Evolutionary conservation across 179 eudicot species (phyloP).

Genomic region (Gypsophila paniculata): DNA sequence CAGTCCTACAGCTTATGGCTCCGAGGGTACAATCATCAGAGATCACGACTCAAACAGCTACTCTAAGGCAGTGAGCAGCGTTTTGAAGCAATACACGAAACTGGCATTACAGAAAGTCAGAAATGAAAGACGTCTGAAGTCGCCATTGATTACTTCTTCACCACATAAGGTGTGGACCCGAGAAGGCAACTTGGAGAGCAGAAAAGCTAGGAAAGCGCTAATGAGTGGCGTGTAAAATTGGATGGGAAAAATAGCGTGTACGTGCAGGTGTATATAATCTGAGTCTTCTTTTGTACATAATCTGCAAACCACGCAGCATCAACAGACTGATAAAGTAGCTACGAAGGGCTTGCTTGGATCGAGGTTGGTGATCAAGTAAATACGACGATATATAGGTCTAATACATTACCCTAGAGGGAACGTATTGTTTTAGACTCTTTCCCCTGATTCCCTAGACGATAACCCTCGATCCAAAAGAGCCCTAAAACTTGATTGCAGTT

Average conservation of each 20-base stretch:
- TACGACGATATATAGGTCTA: too few species aligned
- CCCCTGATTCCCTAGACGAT: background rate
- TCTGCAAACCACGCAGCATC: conserved; percentile 4
- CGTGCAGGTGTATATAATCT: too few species aligned
- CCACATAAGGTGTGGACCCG: conserved; percentile 52
- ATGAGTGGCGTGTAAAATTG: conserved; percentile 41
- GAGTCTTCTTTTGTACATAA: too few species aligned
- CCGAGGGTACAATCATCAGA: conserved; percentile 68
- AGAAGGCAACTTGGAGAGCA: conserved; percentile 27
- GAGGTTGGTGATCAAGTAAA: too few species aligned
- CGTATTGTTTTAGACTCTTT: background rate
- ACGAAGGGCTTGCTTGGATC: too few species aligned
- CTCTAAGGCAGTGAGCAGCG: conserved; percentile 53
- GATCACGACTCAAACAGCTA: conserved; percentile 90
- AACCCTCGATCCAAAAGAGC: background rate
- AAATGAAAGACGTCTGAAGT: conserved; percentile 39
- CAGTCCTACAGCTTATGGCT: conserved; percentile 73
- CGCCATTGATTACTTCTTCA: conserved; percentile 51
- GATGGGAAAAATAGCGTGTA: background rate
- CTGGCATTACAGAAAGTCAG: conserved; percentile 28
- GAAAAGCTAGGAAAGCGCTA: conserved; percentile 31
- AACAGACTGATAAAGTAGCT: conserved; percentile 4
- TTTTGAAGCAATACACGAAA: conserved; percentile 49
- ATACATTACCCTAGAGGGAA: too few species aligned
- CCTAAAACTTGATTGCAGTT: background rate